Base-by-base conservation (phyloP, 208 protist genomes). In the Crithidia brevicula region DNA sequence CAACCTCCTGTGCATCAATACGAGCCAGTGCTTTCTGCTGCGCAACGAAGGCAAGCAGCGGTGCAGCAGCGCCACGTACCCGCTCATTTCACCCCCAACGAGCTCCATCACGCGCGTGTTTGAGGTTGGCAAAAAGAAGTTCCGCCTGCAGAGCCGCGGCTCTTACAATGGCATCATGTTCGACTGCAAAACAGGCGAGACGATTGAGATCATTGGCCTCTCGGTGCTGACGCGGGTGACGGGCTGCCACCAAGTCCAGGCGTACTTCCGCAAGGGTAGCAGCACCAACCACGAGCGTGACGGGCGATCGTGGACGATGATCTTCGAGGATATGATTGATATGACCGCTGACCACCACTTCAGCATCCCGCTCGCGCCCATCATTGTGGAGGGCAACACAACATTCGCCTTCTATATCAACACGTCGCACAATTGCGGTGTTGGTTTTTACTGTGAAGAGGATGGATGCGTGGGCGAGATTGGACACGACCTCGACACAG, bases 161-260 rank as follows among this genome's bases (percentile, higher is more conserved):
- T 94, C 86, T 8, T 93, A 93, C 79, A 97, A 95, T 51, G 92
- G 92, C 43, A 93, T 97, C 63, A 92, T 97, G 76, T 97, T 97
- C 67, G 92, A 97, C 81, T 82, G 85, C 78, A 77, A 82, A 22
- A 79, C 88, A n/a, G 76, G 68, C 36, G 79, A 86, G 42, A 72
- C 86, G 16, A 85, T 95, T 56, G 80, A 91, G 20, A 72, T 97
- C 10, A 82, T 85, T 25, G 87, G 83, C 8, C 36, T 97, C 34
- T 86, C 82, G 7, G 83, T 88, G 56, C 61, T 93, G 57, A 93
- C 81, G 16, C 85, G 88, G 13, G 82, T 86, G 34, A 82, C 79
- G 11, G 89, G 89, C 20, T 66, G 83, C n/a, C 82, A 95, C 71
- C 86, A 88, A 22, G 88, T 88, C 6, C 86, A 94, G 30, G 72